phyloP scores from a whole-genome alignment of 208 protist genomes.

The Trypanosoma mega region DNA sequence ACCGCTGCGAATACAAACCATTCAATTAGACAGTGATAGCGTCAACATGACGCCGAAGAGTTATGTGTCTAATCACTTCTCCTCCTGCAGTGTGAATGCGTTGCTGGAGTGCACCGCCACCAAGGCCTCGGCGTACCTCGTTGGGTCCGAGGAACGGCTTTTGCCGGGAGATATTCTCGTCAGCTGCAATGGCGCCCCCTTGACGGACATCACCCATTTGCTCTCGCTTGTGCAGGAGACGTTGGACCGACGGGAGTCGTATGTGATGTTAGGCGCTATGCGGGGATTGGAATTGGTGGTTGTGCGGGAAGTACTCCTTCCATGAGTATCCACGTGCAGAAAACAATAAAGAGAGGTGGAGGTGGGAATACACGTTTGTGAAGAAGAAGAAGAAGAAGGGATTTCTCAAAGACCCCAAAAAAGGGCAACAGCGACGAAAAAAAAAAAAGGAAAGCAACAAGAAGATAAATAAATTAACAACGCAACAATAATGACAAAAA shows the following conservation, averaged over 20 bases:
- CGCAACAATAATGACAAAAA: neutral
- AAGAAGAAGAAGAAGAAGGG: too few species aligned
- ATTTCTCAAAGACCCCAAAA: too few species aligned
- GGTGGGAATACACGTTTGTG: too few species aligned
- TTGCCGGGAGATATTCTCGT: constrained; percentile 17
- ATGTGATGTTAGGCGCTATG: constrained; percentile 11
- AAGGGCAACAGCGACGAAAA: too few species aligned
- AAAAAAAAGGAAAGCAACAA: too few species aligned
- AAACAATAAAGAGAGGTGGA: too few species aligned
- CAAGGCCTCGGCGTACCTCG: neutral
- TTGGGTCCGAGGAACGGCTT: neutral
- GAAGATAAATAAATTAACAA: too few species aligned
- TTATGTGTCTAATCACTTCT: constrained; percentile 13
- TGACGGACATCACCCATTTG: neutral
- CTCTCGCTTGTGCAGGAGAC: neutral
- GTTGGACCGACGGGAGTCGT: neutral
- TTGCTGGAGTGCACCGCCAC: constrained; percentile 7
- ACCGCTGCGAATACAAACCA: neutral
- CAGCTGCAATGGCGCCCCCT: neutral
- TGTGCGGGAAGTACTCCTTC: constrained; percentile 9
- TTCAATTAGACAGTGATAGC: neutral
- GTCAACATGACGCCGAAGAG: too few species aligned
- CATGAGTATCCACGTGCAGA: too few species aligned
- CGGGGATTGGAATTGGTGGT: constrained; percentile 1
- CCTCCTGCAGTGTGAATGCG: constrained; percentile 15